Percentiles rank a stretch among this genome's conserved stretches.
These are phyloP conservation scores for Cordyceps javanica DNA, from an alignment of 2,329 filamentous ascomycete genomes.

Conservation along the genomic window DNA sequence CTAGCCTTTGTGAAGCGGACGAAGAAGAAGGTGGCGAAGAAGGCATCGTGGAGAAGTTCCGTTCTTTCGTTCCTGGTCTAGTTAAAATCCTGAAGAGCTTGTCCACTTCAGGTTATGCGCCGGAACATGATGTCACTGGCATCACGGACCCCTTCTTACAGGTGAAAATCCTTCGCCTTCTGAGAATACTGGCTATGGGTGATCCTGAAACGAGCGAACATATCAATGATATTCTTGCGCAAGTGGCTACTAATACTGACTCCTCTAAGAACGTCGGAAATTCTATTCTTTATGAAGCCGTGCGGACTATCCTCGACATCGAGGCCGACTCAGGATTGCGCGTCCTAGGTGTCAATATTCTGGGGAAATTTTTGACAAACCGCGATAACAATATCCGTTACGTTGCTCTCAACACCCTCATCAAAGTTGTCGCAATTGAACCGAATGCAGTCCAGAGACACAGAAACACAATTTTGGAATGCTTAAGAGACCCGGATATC, in stretches of 20 bases:
- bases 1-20: slow-evolving; percentile 89
- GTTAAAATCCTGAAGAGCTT: slow-evolving; percentile 89
- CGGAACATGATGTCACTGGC: slow-evolving; percentile 95
- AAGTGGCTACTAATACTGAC: slow-evolving; percentile 97
- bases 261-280: slow-evolving; percentile 98
- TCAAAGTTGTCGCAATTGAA: slow-evolving; percentile 97
- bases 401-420: slow-evolving; percentile 91
- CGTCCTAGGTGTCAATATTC: slow-evolving; percentile 93
- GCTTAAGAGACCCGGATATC: slow-evolving; percentile 92
- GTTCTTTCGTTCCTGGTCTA: slow-evolving; percentile 73
- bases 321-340: slow-evolving; percentile 93
- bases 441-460: slow-evolving; percentile 96
- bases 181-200: slow-evolving; percentile 80
- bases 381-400: slow-evolving; percentile 99
- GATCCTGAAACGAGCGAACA: slow-evolving; percentile 86
- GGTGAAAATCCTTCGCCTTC: slow-evolving; percentile 84
- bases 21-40: slow-evolving; percentile 88
- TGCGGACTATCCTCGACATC: slow-evolving; percentile 94
- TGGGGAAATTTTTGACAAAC: slow-evolving; percentile 97
- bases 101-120: slow-evolving; percentile 91
- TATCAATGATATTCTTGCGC: slow-evolving; percentile 96
- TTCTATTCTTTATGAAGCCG: slow-evolving; percentile 94
- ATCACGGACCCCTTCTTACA: slow-evolving; percentile 97
- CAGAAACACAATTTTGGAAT: slow-evolving; percentile 95
- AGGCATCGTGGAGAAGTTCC: slow-evolving; percentile 84